Base-by-base conservation (phyloP, 1,139 yeast genomes). In the Debaryomyces subglobosus region DNA sequence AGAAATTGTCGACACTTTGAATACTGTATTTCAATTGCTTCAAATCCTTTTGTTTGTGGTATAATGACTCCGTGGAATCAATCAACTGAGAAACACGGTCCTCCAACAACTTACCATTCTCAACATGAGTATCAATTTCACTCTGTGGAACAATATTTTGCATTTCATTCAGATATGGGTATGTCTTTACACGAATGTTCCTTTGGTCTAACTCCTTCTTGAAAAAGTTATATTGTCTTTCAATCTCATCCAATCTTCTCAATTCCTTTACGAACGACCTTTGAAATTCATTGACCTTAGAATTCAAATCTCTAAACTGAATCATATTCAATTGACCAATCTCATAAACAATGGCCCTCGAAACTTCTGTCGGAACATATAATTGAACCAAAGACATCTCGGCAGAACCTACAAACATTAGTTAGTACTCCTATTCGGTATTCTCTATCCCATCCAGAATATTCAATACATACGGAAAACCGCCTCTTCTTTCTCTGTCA, bases 381-480 rank as follows among this genome's bases (percentile, higher is more conserved):
- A 87, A 68, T 62, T 86, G 89, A 39, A 86, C 81, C 65, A 85
- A 78, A 20, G 89, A 81, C 94, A 86, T 86, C 59, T 84, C 88
- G 80, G 94, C 94, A 45, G 94, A 86, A 63, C 76, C 75, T 71
- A 53, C 40, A 44, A 41, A 16, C 32, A 20, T 10, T 12, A 20
- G 61, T 55, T 58, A 56, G 61, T 49, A 53, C 34, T 32, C 10
- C 35, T 32, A 16, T 24, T 32, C 27, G 20, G 9, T 30, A 18
- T 12, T 18, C 27, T 13, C 15, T 21, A 25, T 13, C 10, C 33
- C 33, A 21, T 15, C 24, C 6, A 16, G n/a, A 13, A 30, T 15
- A 18, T 38, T 33, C 35, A 23, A 18, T 18, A 74, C 79, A 49
- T 71, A 72, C 89, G 87, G 81, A 84, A 84, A 56, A 85, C 80